Evolutionary conservation across 805 yeast species (phyloP), one percentile per base, ranked within the genome.

Genomic region (Lipomyces spencermartinsiae): DNA sequence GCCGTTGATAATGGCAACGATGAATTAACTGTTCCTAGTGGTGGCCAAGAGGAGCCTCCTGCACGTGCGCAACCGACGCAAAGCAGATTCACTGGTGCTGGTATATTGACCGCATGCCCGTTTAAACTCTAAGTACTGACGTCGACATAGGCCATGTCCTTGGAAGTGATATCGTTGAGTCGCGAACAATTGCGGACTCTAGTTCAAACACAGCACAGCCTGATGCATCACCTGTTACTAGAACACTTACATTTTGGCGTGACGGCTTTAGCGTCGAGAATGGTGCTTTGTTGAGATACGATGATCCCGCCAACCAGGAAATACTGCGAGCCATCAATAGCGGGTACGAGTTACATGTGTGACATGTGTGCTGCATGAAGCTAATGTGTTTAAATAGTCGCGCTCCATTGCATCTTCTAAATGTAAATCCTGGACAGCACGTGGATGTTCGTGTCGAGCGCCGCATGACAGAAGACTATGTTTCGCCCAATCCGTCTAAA

Each of bases 191-290:
- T 16, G 29, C 70, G 12, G 64, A 62, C 6, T 31, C 63, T 29
- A n/a, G 35, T 35, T 65, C 58, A 10, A 63, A 60, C 25, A 39
- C 68, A 6, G 65, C 78, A 83, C 68, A 89, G 88, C 34, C 69
- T 7, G 85, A 84, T 61, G 82, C 82, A 16, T 81, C 78, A 29
- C 78, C 74, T 67, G 97, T 89, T 4, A 83, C 85, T 19, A 85
- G 98, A 75, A 90, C 90, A 56, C 89, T 95, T 70, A 92, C 97
- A 0, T 94, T 95, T 78, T 95, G 99, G 99, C 89, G 88, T 73
- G 94, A 95, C 75, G 99, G 99, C 1, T 95, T 95, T 80, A 92
- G 92, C 70, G 93, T 95, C 33, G 98, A 95, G 39, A 97, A 93
- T 60, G 98, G 98, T 1, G 86, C 86, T 31, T 83, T 95, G 65